These are phyloP conservation scores for Volutella citrinella DNA, from an alignment of 2,329 filamentous ascomycete genomes.

Conservation along the genomic window DNA sequence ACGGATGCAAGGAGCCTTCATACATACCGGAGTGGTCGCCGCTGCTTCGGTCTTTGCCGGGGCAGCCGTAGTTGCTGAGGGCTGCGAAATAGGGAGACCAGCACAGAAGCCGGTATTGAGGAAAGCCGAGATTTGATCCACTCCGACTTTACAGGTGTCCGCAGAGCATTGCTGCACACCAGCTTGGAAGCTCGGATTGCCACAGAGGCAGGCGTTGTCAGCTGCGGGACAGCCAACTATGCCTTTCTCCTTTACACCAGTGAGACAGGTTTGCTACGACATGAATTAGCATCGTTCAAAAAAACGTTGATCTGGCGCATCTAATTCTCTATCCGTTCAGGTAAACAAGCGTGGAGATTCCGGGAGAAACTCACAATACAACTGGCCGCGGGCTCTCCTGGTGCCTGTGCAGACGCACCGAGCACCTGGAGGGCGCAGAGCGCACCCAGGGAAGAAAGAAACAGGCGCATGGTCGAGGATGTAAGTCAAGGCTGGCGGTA, in stretches of 20 bases:
- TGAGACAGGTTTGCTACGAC: conserved; percentile 14
- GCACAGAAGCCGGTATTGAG: conserved; percentile 20
- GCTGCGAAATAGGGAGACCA: too few relatives aligned
- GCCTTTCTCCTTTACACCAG: conserved; percentile 7
- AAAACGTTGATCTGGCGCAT: too few relatives aligned
- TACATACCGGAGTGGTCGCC: too few relatives aligned
- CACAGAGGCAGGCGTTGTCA: conserved; percentile 39
- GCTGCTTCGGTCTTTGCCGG: too few relatives aligned
- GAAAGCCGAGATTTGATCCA: conserved; percentile 16
- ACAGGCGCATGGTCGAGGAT: conserved; percentile 24
- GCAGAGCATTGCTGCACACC: conserved; percentile 41
- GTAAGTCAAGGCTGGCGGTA: too few relatives aligned
- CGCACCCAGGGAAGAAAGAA: conserved; percentile 26
- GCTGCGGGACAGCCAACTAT: conserved; percentile 24
- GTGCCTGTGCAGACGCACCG: conserved; percentile 22
- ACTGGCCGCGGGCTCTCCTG: conserved; percentile 13
- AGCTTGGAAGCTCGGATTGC: conserved; percentile 28
- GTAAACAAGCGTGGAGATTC: too few relatives aligned
- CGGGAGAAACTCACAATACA: conserved; percentile 35
- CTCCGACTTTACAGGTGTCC: conserved; percentile 22
- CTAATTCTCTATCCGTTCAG: too few relatives aligned
- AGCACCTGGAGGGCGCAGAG: conserved; percentile 25
- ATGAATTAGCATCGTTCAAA: conserved; percentile 2
- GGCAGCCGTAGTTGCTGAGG: too few relatives aligned
- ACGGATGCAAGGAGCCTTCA: too few relatives aligned